These are phyloP conservation scores for Pythium brachiatum DNA, from an alignment of 352 stramenopile species.

Conservation along the genomic window DNA sequence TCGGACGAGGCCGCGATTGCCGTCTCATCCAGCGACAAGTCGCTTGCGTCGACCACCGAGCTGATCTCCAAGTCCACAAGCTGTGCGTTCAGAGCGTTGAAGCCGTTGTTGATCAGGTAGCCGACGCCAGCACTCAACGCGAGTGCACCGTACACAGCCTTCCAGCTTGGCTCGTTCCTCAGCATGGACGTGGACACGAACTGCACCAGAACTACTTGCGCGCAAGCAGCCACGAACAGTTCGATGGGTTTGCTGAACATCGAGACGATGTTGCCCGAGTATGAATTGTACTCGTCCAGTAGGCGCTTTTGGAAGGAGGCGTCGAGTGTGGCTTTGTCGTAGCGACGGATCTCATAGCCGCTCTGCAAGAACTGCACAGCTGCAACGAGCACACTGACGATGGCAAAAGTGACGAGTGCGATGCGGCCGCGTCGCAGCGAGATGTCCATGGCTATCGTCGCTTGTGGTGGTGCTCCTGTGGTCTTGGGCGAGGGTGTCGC, in stretches of 20 bases:
- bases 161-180: background rate
- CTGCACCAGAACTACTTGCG: background rate
- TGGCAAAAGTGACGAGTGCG: background rate
- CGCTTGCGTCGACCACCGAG: background rate
- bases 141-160: background rate
- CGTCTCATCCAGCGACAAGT: background rate
- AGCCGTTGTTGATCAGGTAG: background rate
- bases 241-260: background rate
- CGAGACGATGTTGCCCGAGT: background rate
- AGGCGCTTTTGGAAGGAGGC: background rate
- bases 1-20: background rate
- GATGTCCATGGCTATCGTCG: background rate
- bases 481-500: background rate
- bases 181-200: background rate
- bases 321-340: background rate
- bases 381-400: background rate
- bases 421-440: background rate
- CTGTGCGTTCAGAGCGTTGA: background rate
- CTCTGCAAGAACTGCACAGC: background rate
- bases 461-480: no score
- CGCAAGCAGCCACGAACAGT: background rate
- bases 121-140: background rate
- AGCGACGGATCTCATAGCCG: background rate
- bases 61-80: background rate
- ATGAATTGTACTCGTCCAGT: background rate